These are phyloP conservation scores for Pleurotus pulmonarius DNA, from an alignment of 768 basidiomycete species.

Conservation along the genomic window DNA sequence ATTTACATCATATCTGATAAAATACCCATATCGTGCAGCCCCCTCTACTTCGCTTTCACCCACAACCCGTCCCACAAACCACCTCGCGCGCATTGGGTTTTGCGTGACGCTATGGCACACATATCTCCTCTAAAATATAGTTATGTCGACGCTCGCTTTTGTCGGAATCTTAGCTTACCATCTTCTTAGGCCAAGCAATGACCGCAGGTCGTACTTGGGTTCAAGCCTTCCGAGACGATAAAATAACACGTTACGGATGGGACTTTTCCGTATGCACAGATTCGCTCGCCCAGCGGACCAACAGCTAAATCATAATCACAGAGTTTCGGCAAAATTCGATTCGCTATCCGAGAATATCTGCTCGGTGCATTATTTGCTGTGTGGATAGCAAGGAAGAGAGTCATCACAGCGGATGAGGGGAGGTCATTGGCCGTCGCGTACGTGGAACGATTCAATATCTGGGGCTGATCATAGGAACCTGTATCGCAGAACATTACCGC, in stretches of 20 bases:
- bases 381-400: constrained; percentile 5
- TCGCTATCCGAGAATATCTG: neutral
- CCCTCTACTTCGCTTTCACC: no score
- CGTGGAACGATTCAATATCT: neutral
- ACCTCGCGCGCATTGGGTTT: no score
- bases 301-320: neutral
- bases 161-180: neutral
- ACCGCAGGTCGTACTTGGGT: constrained; percentile 7
- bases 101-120: no score
- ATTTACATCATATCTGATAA: no score
- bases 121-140: neutral
- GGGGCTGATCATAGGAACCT: neutral
- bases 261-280: neutral
- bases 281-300: neutral
- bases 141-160: neutral
- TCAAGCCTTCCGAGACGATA: neutral
- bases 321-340: neutral
- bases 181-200: neutral
- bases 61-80: no score
- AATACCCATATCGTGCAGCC: no score
- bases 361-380: neutral
- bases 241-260: neutral
- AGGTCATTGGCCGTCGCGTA: neutral
- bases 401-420: constrained; percentile 1
- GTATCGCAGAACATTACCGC: neutral